Evolutionary conservation across 768 basidiomycete species (phyloP).

Genomic region (Kwoniella dejecticola): DNA sequence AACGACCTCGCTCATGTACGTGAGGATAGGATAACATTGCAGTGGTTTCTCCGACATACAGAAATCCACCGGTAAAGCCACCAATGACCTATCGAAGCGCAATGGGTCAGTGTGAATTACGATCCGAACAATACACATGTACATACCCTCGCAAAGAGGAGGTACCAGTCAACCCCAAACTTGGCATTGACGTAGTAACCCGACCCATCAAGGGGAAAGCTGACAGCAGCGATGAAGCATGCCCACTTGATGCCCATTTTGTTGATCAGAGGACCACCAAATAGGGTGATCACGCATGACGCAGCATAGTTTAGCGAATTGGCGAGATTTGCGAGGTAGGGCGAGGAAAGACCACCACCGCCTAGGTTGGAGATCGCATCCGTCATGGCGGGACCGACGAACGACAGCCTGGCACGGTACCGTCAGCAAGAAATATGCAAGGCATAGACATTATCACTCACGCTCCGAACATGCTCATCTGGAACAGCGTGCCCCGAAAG

Average conservation of each 20-base stretch:
- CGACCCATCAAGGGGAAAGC: conserved; percentile 24
- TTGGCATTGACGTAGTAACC: conserved; percentile 24
- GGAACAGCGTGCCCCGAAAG: conserved; percentile 3
- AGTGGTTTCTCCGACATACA: conserved; percentile 27
- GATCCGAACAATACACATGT: no score
- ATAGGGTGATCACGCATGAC: conserved; percentile 19
- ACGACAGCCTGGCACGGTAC: conserved; percentile 2
- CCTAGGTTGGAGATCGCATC: conserved; percentile 35
- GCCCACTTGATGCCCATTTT: conserved; percentile 25
- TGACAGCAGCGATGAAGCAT: conserved; percentile 21
- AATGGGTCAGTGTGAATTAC: not conserved
- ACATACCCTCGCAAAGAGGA: conserved; percentile 22
- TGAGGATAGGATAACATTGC: conserved; percentile 29
- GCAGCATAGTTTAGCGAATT: conserved; percentile 9
- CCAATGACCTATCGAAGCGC: conserved; percentile 3
- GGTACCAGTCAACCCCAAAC: conserved; percentile 21
- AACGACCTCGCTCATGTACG: conserved; percentile 17
- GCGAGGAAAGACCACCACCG: conserved; percentile 30
- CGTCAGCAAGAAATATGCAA: no score
- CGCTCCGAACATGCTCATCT: conserved; percentile 23
- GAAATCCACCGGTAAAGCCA: conserved; percentile 17
- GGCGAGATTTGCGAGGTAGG: conserved; percentile 19
- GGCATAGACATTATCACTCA: conserved; percentile 3
- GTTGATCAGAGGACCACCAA: conserved; percentile 27
- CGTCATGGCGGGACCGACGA: conserved; percentile 20